A percentile compares a stretch with the other conserved stretches of the same genome.
Conservation (phyloP, 108 stramenopile species). For the Nitzschia sp. region DNA sequence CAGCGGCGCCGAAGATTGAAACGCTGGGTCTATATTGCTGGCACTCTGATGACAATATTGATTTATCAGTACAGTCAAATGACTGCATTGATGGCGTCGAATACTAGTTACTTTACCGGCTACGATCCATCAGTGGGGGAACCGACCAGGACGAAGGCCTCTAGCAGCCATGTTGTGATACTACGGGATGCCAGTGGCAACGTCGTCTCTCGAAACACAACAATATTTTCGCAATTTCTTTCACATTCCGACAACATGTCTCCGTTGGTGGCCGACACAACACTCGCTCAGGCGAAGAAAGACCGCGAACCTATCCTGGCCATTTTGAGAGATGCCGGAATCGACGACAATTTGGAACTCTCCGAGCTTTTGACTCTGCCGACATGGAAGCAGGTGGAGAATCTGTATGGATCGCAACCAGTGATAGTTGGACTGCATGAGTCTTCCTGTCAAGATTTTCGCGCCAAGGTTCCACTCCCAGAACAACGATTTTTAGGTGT, state of each 20-base stretch:
- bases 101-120: background rate
- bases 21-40: background rate
- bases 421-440: conserved; percentile 27
- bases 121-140: background rate
- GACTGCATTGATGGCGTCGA: background rate
- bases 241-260: background rate
- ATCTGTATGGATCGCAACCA: conserved; percentile 33
- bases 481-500: conserved; percentile 49
- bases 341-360: background rate
- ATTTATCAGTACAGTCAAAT: background rate
- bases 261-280: background rate
- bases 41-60: background rate
- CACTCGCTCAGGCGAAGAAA: background rate
- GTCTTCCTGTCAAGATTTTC: conserved; percentile 19
- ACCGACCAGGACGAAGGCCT: background rate
- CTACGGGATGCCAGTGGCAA: background rate
- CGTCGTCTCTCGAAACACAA: background rate
- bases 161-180: conserved; percentile 1
- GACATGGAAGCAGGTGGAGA: conserved; percentile 12
- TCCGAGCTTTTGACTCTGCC: conserved; percentile 26
- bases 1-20: conserved; percentile 12
- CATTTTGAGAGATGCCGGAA: conserved; percentile 31
- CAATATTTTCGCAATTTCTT: conserved; percentile 9
- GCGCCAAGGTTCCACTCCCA: conserved; percentile 1
- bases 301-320: conserved; percentile 30